These are phyloP conservation scores for Solanum megistacrolobum DNA, from an alignment of 257 asterid genomes.

Conservation along the genomic window DNA sequence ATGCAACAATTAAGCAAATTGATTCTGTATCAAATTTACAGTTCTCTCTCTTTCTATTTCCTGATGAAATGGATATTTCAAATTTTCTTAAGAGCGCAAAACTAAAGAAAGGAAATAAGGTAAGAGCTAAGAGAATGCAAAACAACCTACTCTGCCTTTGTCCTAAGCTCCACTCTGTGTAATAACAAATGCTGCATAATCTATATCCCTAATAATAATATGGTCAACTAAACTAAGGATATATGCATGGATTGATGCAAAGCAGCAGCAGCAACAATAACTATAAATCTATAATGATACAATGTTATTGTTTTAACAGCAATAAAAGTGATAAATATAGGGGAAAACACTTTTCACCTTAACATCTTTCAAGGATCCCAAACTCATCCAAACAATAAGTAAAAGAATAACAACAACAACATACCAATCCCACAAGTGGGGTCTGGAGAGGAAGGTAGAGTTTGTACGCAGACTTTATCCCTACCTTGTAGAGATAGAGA, in stretches of 20 bases:
- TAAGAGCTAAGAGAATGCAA: background rate
- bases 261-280: background rate
- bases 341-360: background rate
- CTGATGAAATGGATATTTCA: background rate
- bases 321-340: background rate
- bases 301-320: background rate
- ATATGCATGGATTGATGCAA: background rate
- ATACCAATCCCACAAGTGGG: background rate
- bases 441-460: background rate
- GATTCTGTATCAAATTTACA: background rate
- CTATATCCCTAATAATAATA: background rate
- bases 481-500: background rate
- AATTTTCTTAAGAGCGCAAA: background rate
- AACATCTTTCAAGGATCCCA: background rate
- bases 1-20: background rate
- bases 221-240: background rate
- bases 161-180: background rate
- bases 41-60: background rate
- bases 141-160: background rate
- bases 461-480: background rate
- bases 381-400: background rate
- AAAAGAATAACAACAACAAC: background rate
- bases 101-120: background rate
- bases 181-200: background rate
- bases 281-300: background rate